Evolutionary conservation across 73 alveolate genomes (phyloP), one percentile per base, ranked within the genome.

Genomic region (Tetrahymena elliotti): DNA sequence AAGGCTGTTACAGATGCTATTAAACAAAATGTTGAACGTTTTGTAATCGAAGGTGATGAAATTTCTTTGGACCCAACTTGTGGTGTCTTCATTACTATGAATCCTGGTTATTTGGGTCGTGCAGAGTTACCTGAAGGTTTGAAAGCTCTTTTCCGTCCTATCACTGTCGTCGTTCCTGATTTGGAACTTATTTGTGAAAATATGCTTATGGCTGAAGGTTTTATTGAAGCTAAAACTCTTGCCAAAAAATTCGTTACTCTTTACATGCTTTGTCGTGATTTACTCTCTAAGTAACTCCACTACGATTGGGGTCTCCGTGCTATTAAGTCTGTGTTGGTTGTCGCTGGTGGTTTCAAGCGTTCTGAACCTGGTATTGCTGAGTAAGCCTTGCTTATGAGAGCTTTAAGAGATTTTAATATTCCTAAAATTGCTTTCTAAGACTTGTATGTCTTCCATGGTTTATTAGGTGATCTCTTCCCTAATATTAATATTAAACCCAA

Each of bases 301-400:
- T 99, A 99, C 96, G 99, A 99, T 98, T 99, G 99, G 99, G 99
- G 99, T 93, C 99, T 99, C 83, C 99, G 99, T 94, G 99, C 99
- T 93, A 99, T 99, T 96, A 99, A 99, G 97, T 99, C 99, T 27
- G 99, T 99, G 98, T 97, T 99, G 95, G 99, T 99, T 95, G 99
- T 99, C 95, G 99, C 99, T 27, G 99, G 99, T 68, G 99, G 99
- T 82, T 99, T 99, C 97, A 99, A 99, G 97, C 98, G 99, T 96
- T 99, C 99, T 83, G 99, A 99, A 96, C 99, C 99, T 95, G 94
- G 98, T 92, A 98, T 98, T 97, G 97, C 98, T 40, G 99, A 99
- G 97, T 97, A 98, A 93, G 99, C 99, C 39, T 96, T 99, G 96
- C 99, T 99, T 95, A 99, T 99, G 99, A 99, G 99, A 98, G 99